Evolutionary conservation across 495 filamentous ascomycete species (phyloP), one percentile per base, ranked within the genome.

Genomic region (Trichoderma asperelloides): DNA sequence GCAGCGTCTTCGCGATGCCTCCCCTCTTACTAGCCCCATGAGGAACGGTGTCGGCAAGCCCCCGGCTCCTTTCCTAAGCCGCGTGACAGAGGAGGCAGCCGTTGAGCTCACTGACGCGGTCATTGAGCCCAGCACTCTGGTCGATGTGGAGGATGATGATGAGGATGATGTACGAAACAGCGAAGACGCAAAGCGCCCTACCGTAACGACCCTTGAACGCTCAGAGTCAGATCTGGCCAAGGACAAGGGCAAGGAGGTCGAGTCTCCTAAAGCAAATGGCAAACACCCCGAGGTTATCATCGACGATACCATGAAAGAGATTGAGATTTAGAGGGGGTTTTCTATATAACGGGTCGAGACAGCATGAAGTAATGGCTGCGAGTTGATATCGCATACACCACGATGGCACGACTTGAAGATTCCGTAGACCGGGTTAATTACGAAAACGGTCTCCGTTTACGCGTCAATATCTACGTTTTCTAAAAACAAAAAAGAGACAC

Each of bases 251-350:
- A 45, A 69, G 64, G 69, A 71, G 18, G 40, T 23, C 12, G 25
- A 49, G 25, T 8, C 8, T 21, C 63, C 67, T 13, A 57, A 40
- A 30, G 43, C 27, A 16, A 62, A 23, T 23, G 28, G 68, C 33
- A 80, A 80, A 74, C 71, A 75, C 66, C 63, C 73, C 16, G 71
- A 68, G 13, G 75, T 76, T 25, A 72, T 74, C 15, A 68, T 79
- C 12, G 82, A 82, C 67, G 81, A 78, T 62, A 74, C 76, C 27
- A 85, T 86, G 83, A 86, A 85, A 74, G 83, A 81, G 49, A 85
- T 86, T 70, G 83, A 86, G 74, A 86, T 86, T 66, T 86, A 72
- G 74, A 60, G 16, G 27, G 12, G 15, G 30, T 33, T 28, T 12
- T 30, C 16, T 13, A 13, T 12, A 30, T 30, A 5, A 60, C 55